Base-by-base conservation (phyloP, 2,329 filamentous ascomycete species). In the Coniosporium tulheliwenetii region DNA sequence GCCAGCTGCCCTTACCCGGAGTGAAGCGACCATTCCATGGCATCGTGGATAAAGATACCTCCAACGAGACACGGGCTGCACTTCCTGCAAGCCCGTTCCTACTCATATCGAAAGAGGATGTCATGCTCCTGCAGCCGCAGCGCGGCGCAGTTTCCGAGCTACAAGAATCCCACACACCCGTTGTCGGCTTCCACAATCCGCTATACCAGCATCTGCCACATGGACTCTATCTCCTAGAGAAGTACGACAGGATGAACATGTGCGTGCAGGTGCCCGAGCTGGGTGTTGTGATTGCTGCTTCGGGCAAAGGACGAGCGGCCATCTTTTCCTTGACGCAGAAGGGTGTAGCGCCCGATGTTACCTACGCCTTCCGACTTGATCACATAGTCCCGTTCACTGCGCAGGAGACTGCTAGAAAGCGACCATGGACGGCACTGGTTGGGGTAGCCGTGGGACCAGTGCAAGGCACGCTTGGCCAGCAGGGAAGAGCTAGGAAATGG, bases 361-460 rank as follows among this genome's bases (percentile, higher is more conserved):
- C 45, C 45, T 67, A 60, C 44, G 43, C 67, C 0, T 70, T 77
- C 46, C 61, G 71, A n/a, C 51, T 76, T 1, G 73, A 77, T 41
- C 65, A 66, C 50, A 62, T 77, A 5, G 51, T 79, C 9, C 76
- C 76, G 0, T 68, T 67, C 19, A 51, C 52, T 8, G 67, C 71
- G 10, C 70, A 76, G 50, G 75, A 80, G 49, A 51, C 57, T 13
- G 46, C 48, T 2, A 50, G 59, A 5, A 45, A 67, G 34, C 61
- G 67, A 10, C 67, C 67, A 0, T 52, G 58, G n/a, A 63, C 66
- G 31, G 67, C 72, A 8, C 58, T 87, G 39, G 63, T 80, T 37
- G 83, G 83, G 0, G 66, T 87, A 41, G 80, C 82, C 0, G 68
- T 79, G 2, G 73, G 73, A 2, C 81, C 77, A 0, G 59, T 83